phyloP scores from a whole-genome alignment of 2,329 filamentous ascomycete species.

The Sporothrix mexicana region DNA sequence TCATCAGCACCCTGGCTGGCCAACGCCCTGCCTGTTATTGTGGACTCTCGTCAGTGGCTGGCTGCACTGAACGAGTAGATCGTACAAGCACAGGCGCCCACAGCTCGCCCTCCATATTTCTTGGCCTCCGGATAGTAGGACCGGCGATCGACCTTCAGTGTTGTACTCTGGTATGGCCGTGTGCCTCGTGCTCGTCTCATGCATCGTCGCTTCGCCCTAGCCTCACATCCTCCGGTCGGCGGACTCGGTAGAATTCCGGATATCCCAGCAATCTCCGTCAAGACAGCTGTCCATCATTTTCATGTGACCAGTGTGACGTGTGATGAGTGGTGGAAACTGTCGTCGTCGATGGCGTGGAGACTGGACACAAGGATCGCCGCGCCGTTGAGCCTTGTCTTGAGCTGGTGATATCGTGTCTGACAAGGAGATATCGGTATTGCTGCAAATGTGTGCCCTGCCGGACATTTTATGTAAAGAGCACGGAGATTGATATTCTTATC shows the following conservation, averaged over 20 bases:
- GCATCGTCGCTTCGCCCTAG: not conserved
- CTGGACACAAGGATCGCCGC: not conserved
- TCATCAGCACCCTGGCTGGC: not conserved
- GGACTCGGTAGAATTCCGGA: not conserved
- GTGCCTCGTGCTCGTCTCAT: conserved; percentile 17
- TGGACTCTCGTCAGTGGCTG: not conserved
- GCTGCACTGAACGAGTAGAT: no score
- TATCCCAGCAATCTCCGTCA: no score
- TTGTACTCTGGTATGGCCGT: conserved; percentile 11
- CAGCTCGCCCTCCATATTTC: not conserved
- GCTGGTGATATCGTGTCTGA: not conserved
- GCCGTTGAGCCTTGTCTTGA: not conserved
- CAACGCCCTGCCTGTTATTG: not conserved
- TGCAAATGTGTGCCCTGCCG: not conserved
- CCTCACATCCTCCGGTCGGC: not conserved
- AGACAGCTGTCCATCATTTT: not conserved
- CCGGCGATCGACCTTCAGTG: conserved; percentile 19
- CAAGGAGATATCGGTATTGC: not conserved
- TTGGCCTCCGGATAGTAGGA: conserved; percentile 23
- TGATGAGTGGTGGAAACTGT: not conserved
- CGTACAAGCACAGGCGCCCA: no score
- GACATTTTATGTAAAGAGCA: not conserved
- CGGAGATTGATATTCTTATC: not conserved
- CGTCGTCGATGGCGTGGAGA: not conserved
- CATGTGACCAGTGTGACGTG: conserved; percentile 11